phyloP scores from a whole-genome alignment of 2,329 filamentous ascomycete genomes.

The Ramularia collo-cygni region DNA sequence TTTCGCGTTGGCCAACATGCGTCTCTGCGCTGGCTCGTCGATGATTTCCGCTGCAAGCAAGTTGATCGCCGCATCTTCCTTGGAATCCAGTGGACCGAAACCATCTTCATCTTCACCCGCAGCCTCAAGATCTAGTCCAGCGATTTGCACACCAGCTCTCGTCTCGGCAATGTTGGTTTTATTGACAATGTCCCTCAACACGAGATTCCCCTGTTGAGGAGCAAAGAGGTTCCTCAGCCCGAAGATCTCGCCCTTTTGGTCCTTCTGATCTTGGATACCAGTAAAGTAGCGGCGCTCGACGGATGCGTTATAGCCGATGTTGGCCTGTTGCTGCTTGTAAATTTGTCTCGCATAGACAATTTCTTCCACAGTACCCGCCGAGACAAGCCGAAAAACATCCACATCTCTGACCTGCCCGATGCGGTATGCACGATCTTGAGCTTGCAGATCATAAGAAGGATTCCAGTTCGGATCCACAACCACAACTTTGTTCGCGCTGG shows the following conservation, averaged over 20 bases:
- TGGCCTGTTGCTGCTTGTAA: conserved; percentile 98
- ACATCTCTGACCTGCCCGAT: conserved; percentile 91
- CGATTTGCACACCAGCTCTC: conserved; percentile 71
- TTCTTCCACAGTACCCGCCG: conserved; percentile 89
- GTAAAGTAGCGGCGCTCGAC: conserved; percentile 91
- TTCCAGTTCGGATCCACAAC: conserved; percentile 98
- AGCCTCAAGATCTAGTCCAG: conserved; percentile 70
- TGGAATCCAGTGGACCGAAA: conserved; percentile 32
- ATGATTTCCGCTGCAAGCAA: conserved; percentile 61
- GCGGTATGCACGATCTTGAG: conserved; percentile 90
- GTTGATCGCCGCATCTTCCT: conserved; percentile 61
- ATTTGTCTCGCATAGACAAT: conserved; percentile 96
- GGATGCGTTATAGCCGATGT: conserved; percentile 91
- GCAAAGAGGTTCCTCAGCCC: conserved; percentile 80
- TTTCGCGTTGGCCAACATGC: conserved; percentile 30
- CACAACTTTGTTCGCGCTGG: conserved; percentile 95
- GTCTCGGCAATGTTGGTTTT: conserved; percentile 97
- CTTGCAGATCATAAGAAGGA: conserved; percentile 86
- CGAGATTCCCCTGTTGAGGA: conserved; percentile 69
- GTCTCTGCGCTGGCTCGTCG: conserved; percentile 30
- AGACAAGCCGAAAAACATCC: conserved; percentile 88
- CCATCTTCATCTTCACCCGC: conserved; percentile 46
- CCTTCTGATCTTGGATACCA: conserved; percentile 77
- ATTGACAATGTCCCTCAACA: conserved; percentile 93
- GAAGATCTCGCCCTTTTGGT: conserved; percentile 88